phyloP scores from a whole-genome alignment of 2,329 filamentous ascomycete genomes.

The Colletotrichum tropicicola region DNA sequence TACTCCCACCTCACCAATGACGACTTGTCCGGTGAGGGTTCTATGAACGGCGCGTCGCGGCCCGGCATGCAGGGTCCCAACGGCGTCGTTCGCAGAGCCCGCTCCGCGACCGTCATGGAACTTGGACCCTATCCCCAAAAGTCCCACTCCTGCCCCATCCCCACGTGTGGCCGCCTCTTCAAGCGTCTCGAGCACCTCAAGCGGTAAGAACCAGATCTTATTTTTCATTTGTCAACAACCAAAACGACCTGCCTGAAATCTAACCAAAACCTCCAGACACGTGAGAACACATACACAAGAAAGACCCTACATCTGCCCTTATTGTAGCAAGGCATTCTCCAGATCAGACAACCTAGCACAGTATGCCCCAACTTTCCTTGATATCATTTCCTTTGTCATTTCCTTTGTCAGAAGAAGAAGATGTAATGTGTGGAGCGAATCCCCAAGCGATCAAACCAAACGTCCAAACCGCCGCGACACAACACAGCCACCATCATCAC shows the following conservation, averaged over 20 bases:
- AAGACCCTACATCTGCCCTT: conserved; percentile 95
- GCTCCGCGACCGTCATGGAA: conserved; percentile 96
- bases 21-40: conserved; percentile 66
- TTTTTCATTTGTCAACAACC: conserved; percentile 45
- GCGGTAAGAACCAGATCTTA: conserved; percentile 74
- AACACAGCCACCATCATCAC: conserved; percentile 43
- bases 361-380: conserved; percentile 66
- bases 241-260: conserved; percentile 52
- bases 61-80: conserved; percentile 75
- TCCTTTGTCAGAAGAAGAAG: conserved; percentile 40
- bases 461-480: conserved; percentile 42
- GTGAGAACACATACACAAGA: conserved; percentile 99
- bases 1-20: conserved; percentile 71
- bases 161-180: conserved; percentile 95
- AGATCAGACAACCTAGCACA: conserved; percentile 98
- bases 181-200: conserved; percentile 99
- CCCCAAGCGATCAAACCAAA: conserved; percentile 38
- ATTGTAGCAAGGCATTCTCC: conserved; percentile 99
- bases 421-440: conserved; percentile 48
- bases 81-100: conserved; percentile 86
- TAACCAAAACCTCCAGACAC: conserved; percentile 75
- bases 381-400: conserved; percentile 43
- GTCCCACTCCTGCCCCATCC: conserved; percentile 99
- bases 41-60: conserved; percentile 66
- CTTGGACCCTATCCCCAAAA: conserved; percentile 96